Percentiles rank a stretch among this genome's conserved stretches.
Conservation (phyloP, 495 filamentous ascomycete genomes). For the Immersiella caudata region DNA sequence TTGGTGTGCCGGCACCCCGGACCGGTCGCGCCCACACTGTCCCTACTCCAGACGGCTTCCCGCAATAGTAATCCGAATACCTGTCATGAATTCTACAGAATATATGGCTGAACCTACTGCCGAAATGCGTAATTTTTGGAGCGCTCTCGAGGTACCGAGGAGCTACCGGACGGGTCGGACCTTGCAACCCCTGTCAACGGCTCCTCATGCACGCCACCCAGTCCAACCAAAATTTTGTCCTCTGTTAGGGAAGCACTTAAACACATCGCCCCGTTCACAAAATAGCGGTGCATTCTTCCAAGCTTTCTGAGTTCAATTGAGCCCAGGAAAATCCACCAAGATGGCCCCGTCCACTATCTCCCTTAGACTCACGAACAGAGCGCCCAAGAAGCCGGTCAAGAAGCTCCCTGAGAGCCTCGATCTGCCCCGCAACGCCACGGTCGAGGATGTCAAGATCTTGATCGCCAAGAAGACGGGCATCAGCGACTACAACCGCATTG, state of each 20-base stretch:
- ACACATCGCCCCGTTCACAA: background rate
- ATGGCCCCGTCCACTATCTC: slow-evolving; percentile 41
- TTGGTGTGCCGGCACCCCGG: background rate
- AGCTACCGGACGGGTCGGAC: background rate
- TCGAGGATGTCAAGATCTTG: slow-evolving; percentile 58
- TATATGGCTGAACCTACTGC: background rate
- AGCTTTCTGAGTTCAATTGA: background rate
- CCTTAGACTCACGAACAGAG: slow-evolving; percentile 49
- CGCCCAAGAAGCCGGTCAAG: slow-evolving; percentile 63
- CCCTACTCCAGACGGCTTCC: background rate
- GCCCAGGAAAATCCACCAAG: background rate
- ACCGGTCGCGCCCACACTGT: background rate
- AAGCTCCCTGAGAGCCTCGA: slow-evolving; percentile 70
- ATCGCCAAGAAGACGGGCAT: slow-evolving; percentile 50
- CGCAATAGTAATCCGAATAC: background rate
- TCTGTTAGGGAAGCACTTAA: background rate
- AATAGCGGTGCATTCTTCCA: background rate
- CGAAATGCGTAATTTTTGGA: background rate
- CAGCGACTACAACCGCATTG: slow-evolving; percentile 64
- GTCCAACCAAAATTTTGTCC: background rate
- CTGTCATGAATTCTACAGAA: background rate
- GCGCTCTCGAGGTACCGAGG: background rate
- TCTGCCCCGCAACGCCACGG: slow-evolving; percentile 60
- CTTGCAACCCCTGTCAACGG: background rate
- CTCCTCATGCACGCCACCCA: background rate